phyloP scores from a whole-genome alignment of 2,329 filamentous ascomycete genomes.

The Erysiphe pulchra region DNA sequence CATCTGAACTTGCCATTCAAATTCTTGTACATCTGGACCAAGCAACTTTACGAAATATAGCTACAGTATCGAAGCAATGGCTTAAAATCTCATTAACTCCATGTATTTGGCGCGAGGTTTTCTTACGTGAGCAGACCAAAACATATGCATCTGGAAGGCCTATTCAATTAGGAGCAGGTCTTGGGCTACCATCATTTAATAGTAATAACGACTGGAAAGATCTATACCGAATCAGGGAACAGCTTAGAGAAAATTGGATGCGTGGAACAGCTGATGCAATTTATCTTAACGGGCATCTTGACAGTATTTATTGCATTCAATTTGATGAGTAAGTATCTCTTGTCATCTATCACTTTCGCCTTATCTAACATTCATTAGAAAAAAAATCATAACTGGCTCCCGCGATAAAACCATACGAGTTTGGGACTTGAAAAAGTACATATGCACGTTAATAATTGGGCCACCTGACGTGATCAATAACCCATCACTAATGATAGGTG shows the following conservation, averaged over 20 bases:
- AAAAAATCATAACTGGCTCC: slow-evolving; percentile 91
- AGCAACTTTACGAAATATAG: slow-evolving; percentile 21
- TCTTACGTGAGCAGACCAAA: slow-evolving; percentile 30
- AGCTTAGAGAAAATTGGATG: slow-evolving; percentile 59
- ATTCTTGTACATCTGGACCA: slow-evolving; percentile 31
- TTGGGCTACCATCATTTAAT: slow-evolving; percentile 27
- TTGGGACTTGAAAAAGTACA: slow-evolving; percentile 79
- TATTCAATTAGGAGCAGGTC: slow-evolving; percentile 25
- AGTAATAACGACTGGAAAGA: slow-evolving; percentile 61
- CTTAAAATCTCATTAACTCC: slow-evolving; percentile 21
- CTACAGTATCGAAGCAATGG: slow-evolving; percentile 27
- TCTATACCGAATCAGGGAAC: slow-evolving; percentile 53
- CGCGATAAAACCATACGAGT: slow-evolving; percentile 86
- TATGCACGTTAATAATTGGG: slow-evolving; percentile 69
- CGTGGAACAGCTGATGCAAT: slow-evolving; percentile 53
- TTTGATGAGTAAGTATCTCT: slow-evolving; percentile 58
- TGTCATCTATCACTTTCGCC: background rate
- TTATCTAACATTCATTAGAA: slow-evolving; percentile 23
- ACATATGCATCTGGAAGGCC: slow-evolving; percentile 31
- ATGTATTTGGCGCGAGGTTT: slow-evolving; percentile 38
- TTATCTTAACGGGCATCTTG: slow-evolving; percentile 78
- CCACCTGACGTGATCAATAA: slow-evolving; percentile 37
- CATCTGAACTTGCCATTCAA: slow-evolving; percentile 31
- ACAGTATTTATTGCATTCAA: slow-evolving; percentile 93
- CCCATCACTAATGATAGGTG: slow-evolving; percentile 23